Percentiles rank a stretch among this genome's conserved stretches.
These are phyloP conservation scores for Coprinellus micaceus DNA, from an alignment of 768 basidiomycete species.

Conservation along the genomic window DNA sequence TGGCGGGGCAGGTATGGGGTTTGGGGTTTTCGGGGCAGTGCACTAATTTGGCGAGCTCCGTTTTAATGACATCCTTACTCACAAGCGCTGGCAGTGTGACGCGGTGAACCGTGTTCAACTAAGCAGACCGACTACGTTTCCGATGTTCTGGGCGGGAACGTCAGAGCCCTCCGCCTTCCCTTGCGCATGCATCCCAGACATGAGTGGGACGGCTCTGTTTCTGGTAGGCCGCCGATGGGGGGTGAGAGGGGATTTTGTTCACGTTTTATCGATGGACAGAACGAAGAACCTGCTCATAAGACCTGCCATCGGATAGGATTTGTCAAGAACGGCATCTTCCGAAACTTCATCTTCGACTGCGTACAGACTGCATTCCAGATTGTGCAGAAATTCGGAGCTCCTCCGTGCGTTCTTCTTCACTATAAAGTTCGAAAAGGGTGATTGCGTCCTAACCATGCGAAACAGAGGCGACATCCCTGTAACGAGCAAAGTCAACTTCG, in stretches of 20 bases:
- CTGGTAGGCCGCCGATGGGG: conserved; percentile 51
- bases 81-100: too few species aligned
- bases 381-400: conserved; percentile 44
- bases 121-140: conserved; percentile 49
- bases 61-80: neutral
- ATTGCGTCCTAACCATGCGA: too few species aligned
- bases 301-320: conserved; percentile 27
- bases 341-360: conserved; percentile 43
- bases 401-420: neutral
- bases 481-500: conserved; percentile 43
- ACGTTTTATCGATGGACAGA: too few species aligned
- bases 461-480: conserved; percentile 40
- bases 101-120: neutral
- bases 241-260: conserved; percentile 51
- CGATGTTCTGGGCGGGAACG: conserved; percentile 47
- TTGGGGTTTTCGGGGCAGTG: conserved; percentile 64
- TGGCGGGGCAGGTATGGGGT: conserved; percentile 61
- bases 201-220: conserved; percentile 51
- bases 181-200: conserved; percentile 50
- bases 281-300: too few species aligned
- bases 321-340: conserved; percentile 40
- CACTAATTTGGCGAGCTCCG: conserved; percentile 37
- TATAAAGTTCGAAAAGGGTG: too few species aligned
- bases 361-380: conserved; percentile 45
- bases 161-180: conserved; percentile 46